Evolutionary conservation across 352 stramenopile species (phyloP), one percentile per base, ranked within the genome.

Genomic region (Phytophthora ohioensis): DNA sequence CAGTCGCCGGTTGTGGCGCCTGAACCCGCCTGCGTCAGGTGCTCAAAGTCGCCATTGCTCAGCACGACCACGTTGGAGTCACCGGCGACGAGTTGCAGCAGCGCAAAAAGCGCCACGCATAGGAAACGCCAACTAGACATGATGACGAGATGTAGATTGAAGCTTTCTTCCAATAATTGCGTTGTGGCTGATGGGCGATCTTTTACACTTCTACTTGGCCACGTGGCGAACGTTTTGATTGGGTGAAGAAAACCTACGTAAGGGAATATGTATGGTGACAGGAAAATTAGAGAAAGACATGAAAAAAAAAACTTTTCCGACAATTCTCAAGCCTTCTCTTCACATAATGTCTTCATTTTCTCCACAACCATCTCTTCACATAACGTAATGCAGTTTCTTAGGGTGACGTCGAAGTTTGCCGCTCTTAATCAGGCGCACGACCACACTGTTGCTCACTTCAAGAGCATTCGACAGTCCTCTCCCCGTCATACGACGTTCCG

Each of bases 1-100:
- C 92, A 98, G 76, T 97, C 91, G 60, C 94, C 94, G 4, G 94
- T 98, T 2, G 93, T 98, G 32, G 91, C 89, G 31, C 94, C 92
- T 7, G 90, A 97, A 11, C 88, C 75, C 7, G 89, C 94, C 75
- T 98, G 92, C 61, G 92, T 98, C 64, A 93, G 62, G 76, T 95
- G 85, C 76, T 98, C 92, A 65, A 98, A 98, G 79, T 91, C 92
- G 39, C 69, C 76, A 30, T 73, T 75, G 9, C 59, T 88, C 41
- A 96, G 70, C 52, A 91, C 82, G 39, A 94, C 67, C 17, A 93
- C 85, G 61, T 85, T 84, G 53, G 79, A 82, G 10, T 69, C 76
- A 39, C 69, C 58, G 35, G 74, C 62, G 15, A 27, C 48, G 7
- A 78, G 64, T 47, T 73, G 63, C 39, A 82, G 30, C 35, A 86